Conservation (phyloP, 176 grass and related monocot genomes). For the Cocos nucifera region DNA sequence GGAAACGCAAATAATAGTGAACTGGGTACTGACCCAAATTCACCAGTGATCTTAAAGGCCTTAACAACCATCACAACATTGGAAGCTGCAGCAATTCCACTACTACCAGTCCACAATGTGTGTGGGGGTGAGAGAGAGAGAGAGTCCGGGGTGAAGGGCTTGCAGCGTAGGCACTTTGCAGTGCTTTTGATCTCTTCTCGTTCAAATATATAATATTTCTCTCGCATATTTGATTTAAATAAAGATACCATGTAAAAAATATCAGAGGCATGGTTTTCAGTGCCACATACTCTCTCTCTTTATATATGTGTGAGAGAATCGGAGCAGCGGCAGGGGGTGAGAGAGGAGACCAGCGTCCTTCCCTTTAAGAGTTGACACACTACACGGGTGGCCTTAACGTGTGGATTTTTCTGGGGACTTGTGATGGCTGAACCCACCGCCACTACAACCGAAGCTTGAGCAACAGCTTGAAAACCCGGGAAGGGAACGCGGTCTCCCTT, state of each 20-base stretch:
- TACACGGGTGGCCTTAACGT: too few relatives aligned
- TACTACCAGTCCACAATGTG: background rate
- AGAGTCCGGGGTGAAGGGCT: background rate
- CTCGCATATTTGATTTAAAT: slow-evolving; percentile 1
- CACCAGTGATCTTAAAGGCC: slow-evolving; percentile 9
- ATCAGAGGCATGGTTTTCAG: slow-evolving; percentile 18
- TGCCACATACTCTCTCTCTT: slow-evolving; percentile 7
- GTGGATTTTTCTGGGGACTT: too few relatives aligned
- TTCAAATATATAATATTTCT: slow-evolving; percentile 10
- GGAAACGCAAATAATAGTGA: background rate
- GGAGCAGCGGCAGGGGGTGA: slow-evolving; percentile 1
- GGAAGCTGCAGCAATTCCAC: slow-evolving; percentile 7
- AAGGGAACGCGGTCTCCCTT: too few relatives aligned
- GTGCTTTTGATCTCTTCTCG: slow-evolving; percentile 12
- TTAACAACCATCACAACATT: slow-evolving; percentile 2
- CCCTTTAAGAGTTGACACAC: too few relatives aligned
- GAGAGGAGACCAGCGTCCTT: background rate
- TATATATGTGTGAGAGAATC: background rate
- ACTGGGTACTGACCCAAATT: slow-evolving; percentile 6
- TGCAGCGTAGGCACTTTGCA: slow-evolving; percentile 9
- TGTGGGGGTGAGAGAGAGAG: background rate
- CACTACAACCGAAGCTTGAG: too few relatives aligned
- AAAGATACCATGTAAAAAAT: slow-evolving; percentile 17
- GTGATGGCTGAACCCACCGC: too few relatives aligned
- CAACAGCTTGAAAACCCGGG: too few relatives aligned